Evolutionary conservation across 1,139 yeast genomes (phyloP), one percentile per base, ranked within the genome.

Genomic region (Lodderomyces pseudojiufengensis): DNA sequence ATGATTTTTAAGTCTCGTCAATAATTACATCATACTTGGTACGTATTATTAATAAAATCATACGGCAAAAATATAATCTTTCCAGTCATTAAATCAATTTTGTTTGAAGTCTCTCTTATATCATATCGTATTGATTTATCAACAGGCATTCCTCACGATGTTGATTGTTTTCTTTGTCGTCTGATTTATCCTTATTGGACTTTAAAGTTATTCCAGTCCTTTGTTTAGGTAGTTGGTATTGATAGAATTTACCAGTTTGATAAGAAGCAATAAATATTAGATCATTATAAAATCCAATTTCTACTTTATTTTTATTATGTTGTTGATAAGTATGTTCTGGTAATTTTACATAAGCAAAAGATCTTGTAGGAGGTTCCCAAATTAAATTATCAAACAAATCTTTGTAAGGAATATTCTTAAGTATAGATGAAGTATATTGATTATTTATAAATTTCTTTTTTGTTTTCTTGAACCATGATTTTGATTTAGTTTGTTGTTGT

Each of bases 321-420:
- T 16, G 10, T n/a, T 32, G 29, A n/a, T 31, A 51, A 13, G 54
- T 50, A 27, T 54, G 47, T 38, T 63, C 71, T 3, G 70, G 69
- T 5, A 70, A 42, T 43, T 58, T 65, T 26, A 69, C 61, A 38
- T 55, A 67, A 13, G 73, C 71, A 54, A 68, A 70, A 4, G 73
- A 66, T 26, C 76, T 46, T 34, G 62, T 50, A 2, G 76, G 75
- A 2, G 73, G 73, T 38, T 65, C 70, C 66, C 72, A 61, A 10
- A 68, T 62, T 36, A 69, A 52, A 44, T 67, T 69, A 32, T 66
- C 70, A 37, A 69, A 47, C 45, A 68, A 68, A 37, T 65, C 61
- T 39, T 61, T 62, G 44, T 69, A 69, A 2, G 76, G 76, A 9
- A 70, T 50, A 24, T 61, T 65, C 36, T 63, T 64, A 29, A 69